These are phyloP conservation scores for Nakaseomyces sp. DNA, from an alignment of 1,139 yeast genomes.

Conservation along the genomic window DNA sequence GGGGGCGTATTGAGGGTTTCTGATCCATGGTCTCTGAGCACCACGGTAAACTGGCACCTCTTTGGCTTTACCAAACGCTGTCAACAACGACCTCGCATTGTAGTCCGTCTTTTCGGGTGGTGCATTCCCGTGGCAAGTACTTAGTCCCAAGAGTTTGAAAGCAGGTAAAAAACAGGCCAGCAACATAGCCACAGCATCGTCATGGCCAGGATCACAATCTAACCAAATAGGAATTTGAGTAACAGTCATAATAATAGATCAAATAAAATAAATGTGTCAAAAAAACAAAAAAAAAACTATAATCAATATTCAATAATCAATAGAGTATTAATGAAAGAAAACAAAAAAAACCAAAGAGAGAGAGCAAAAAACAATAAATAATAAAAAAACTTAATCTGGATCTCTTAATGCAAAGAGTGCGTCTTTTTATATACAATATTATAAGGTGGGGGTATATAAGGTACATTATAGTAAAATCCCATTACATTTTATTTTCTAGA, in stretches of 20 bases:
- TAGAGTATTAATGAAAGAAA: no score
- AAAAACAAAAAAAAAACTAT: no score
- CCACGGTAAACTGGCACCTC: constrained; percentile 65
- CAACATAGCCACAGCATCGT: constrained; percentile 72
- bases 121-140: constrained; percentile 79
- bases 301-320: no score
- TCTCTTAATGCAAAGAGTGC: no score
- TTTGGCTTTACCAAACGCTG: constrained; percentile 41
- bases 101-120: constrained; percentile 57
- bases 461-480: background rate
- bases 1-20: constrained; percentile 42
- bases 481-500: no score
- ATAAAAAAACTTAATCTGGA: no score
- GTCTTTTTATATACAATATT: no score
- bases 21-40: constrained; percentile 46
- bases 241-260: constrained; percentile 15
- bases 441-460: no score
- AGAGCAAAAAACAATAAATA: no score
- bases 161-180: constrained; percentile 52
- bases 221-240: constrained; percentile 58
- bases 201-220: constrained; percentile 94
- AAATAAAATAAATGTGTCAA: background rate
- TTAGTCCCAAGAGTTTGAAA: constrained; percentile 58
- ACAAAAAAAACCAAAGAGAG: no score
- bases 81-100: constrained; percentile 59